Evolutionary conservation across 139 green algal species (phyloP), one percentile per base, ranked within the genome.

Genomic region (Volvox africanus): DNA sequence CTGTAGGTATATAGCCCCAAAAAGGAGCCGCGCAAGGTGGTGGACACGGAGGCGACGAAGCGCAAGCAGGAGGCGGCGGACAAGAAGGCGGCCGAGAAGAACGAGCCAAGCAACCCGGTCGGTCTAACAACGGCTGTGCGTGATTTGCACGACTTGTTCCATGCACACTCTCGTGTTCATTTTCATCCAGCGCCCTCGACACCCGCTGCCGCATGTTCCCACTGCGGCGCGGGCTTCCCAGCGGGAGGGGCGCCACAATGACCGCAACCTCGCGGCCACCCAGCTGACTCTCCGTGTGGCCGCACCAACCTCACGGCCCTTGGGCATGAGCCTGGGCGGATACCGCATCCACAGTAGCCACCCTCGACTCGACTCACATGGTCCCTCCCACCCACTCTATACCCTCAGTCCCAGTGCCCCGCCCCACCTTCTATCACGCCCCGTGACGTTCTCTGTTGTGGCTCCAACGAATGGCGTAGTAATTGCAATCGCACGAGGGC

Each of bases 31-130:
- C 75, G 62, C 5, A 94, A 94, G 92, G 97, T 99, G 62, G 88
- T 95, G 67, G 97, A 99, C 92, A 94, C 94, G 30, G 97, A 97
- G 35, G 96, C 96, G 17, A 99, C 98, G 19, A 68, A 87, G 28
- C 93, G 96, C 92, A 96, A 95, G 82, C 97, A 98, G 92, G 95
- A 97, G 90, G 94, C 95, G 78, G 96, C 94, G 0, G 95, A 98
- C 77, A 95, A 96, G 89, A 95, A 94, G 87, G 96, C 96, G 21
- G 92, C 93, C 91, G 94, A 97, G 91, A 93, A 96, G 87, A 94
- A 92, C 22, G 95, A 98, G 93, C 94, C 96, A 79, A 55, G 62
- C 73, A 93, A 92, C 65, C 93, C 92, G 91, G 94, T 95, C 87
- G 89, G 90, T 44, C 67, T 32, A 19, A 32, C 2, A 19, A 80